Base-by-base conservation (phyloP, 1,284 basidiomycete genomes). In the Trichosporon coremiiforme region DNA sequence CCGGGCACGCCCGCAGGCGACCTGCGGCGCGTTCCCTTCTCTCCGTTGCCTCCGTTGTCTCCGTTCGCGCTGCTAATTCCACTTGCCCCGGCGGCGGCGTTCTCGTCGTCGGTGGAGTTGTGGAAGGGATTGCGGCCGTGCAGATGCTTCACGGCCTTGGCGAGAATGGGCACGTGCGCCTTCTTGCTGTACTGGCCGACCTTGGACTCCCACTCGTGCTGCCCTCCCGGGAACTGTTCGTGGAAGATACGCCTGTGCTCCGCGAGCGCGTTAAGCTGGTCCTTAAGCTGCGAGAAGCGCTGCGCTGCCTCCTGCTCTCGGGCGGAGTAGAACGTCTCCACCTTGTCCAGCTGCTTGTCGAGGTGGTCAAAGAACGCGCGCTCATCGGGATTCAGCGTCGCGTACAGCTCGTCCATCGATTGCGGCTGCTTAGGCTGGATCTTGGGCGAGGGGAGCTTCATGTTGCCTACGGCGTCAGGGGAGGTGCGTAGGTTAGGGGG, bases 261-360 rank as follows among this genome's bases (percentile, higher is more conserved):
- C 35, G 85, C 86, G 13, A 96, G 86, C 75, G 93, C 91, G 2
- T 86, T 81, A 5, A 97, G 86, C 80, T 98, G 95, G 64, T 86
- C 85, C 69, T 88, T 87, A 0, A 96, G 84, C 15, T 85, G 82
- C 70, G 81, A 80, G 69, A 88, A 87, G 70, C 86, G 86, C 31
- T 82, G 83, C 25, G 84, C 82, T 82, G 90, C 89, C 74, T 94
- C 92, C 29, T 86, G 84, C 80, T 93, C 92, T 29, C 90, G 87
- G 29, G 87, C 88, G 8, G 87, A 78, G 79, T 93, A 98, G 81
- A 98, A 98, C 2, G 85, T 84, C 77, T 94, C 90, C 25, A 95
- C 88, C 85, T 96, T 93, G 68, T 90, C 88, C 0, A 95, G 84
- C 79, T 96, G 89, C 0, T 79, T 79, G 74, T 95, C 90, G 2